phyloP scores from a whole-genome alignment of 164 flowering plant species.

The Vitis riparia region DNA sequence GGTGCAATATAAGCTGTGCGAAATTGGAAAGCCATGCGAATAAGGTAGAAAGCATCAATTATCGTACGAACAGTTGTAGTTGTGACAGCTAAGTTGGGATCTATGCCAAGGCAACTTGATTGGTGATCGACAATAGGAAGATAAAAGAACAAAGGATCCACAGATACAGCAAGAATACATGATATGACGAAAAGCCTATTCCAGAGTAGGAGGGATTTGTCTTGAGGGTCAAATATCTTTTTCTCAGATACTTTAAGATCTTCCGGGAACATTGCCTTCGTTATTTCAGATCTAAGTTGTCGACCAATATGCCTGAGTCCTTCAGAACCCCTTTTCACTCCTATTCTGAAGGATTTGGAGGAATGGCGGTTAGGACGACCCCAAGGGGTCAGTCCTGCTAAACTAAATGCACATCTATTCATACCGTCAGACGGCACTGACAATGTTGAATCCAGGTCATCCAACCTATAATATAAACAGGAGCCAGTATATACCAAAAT shows the following conservation, averaged over 20 bases:
- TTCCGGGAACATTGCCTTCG: constrained; percentile 73
- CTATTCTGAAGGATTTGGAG: constrained; percentile 62
- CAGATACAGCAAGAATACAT: constrained; percentile 78
- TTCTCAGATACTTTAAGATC: constrained; percentile 83
- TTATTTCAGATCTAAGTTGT: constrained; percentile 63
- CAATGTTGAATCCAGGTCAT: constrained; percentile 67
- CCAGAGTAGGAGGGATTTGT: constrained; percentile 71
- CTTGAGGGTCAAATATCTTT: constrained; percentile 90
- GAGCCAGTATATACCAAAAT: constrained; percentile 4
- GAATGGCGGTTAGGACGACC: constrained; percentile 36
- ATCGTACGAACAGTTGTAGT: constrained; percentile 58
- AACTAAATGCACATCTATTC: constrained; percentile 51
- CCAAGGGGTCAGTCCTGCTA: constrained; percentile 42
- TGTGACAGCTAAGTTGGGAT: constrained; percentile 50
- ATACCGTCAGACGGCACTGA: constrained; percentile 45
- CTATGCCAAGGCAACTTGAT: constrained; percentile 59
- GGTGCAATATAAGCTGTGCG: constrained; percentile 96
- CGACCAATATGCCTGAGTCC: constrained; percentile 72
- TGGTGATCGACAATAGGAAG: constrained; percentile 59
- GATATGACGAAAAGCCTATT: constrained; percentile 75
- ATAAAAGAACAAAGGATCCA: constrained; percentile 89
- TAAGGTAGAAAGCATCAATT: constrained; percentile 68
- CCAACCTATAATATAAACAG: constrained; percentile 54
- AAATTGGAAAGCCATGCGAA: constrained; percentile 80
- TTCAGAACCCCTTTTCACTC: constrained; percentile 73